Evolutionary conservation across 2,329 filamentous ascomycete genomes (phyloP).

Genomic region (Ophiostoma triangulosporum): DNA sequence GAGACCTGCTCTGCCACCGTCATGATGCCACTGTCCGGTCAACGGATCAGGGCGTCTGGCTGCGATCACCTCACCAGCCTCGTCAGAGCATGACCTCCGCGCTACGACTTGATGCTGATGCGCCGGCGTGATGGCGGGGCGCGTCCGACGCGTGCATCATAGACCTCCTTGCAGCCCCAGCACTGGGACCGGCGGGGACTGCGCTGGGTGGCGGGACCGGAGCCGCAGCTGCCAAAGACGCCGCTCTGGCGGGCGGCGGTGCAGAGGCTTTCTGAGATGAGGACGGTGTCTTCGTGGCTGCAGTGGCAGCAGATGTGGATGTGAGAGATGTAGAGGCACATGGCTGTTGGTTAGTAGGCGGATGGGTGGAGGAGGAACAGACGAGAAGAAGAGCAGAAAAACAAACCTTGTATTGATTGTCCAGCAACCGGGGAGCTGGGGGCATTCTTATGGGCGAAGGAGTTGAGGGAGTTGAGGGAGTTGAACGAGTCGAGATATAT

Average conservation of each 20-base stretch:
- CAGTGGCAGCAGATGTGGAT: constrained; percentile 24
- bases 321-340: constrained; percentile 29
- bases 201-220: constrained; percentile 19
- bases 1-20: too few relatives aligned
- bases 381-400: neutral
- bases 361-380: neutral
- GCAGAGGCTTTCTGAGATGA: constrained; percentile 28
- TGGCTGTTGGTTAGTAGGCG: neutral
- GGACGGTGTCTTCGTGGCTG: constrained; percentile 24
- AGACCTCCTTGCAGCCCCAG: constrained; percentile 21
- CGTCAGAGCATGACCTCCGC: too few relatives aligned
- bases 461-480: too few relatives aligned
- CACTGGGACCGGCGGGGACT: constrained; percentile 23
- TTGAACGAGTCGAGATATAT: neutral
- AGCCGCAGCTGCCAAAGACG: constrained; percentile 27
- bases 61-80: too few relatives aligned
- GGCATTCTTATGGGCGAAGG: neutral
- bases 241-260: constrained; percentile 19
- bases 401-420: neutral
- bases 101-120: constrained; percentile 9
- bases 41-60: too few relatives aligned
- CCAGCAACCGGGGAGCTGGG: neutral
- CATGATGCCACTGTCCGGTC: too few relatives aligned
- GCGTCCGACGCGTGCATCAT: neutral
- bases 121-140: neutral